phyloP scores from a whole-genome alignment of 2,329 filamentous ascomycete genomes.

The Scedosporium minutisporum region DNA sequence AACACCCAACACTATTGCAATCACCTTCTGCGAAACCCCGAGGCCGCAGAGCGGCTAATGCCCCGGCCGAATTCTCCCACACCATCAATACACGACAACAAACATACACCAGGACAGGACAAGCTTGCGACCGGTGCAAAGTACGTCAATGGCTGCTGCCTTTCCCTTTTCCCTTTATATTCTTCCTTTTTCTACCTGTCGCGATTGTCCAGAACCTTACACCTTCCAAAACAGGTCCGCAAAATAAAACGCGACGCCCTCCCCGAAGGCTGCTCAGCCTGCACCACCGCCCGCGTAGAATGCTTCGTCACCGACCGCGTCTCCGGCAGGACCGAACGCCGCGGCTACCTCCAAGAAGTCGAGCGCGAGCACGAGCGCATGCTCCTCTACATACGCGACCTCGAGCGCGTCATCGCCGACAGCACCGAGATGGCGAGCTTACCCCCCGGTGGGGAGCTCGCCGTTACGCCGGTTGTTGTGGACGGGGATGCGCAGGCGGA shows the following conservation, averaged over 20 bases:
- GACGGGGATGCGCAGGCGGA: neutral
- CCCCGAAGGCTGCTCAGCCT: conserved; percentile 73
- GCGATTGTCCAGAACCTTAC: conserved; percentile 11
- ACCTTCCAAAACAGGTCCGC: conserved; percentile 46
- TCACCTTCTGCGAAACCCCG: neutral
- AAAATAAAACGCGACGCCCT: conserved; percentile 83
- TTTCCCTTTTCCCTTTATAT: neutral
- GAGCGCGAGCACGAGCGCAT: conserved; percentile 64
- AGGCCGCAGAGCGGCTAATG: neutral
- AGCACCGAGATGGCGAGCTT: conserved; percentile 32
- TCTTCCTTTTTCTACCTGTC: neutral
- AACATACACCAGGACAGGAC: conserved; percentile 58
- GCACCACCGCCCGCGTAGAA: conserved; percentile 63
- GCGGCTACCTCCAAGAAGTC: conserved; percentile 69
- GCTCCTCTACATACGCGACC: conserved; percentile 54
- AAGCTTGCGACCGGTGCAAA: conserved; percentile 86
- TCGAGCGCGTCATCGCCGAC: conserved; percentile 56
- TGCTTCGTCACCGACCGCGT: conserved; percentile 84
- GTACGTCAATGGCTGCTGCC: conserved; percentile 32
- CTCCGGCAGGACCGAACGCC: conserved; percentile 67
- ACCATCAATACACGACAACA: conserved; percentile 47
- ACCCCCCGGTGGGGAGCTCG: neutral
- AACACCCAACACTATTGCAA: neutral
- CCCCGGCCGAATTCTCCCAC: conserved; percentile 31
- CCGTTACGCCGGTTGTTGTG: neutral